phyloP scores from a whole-genome alignment of 768 basidiomycete genomes.

The Phaffia tasmanica region DNA sequence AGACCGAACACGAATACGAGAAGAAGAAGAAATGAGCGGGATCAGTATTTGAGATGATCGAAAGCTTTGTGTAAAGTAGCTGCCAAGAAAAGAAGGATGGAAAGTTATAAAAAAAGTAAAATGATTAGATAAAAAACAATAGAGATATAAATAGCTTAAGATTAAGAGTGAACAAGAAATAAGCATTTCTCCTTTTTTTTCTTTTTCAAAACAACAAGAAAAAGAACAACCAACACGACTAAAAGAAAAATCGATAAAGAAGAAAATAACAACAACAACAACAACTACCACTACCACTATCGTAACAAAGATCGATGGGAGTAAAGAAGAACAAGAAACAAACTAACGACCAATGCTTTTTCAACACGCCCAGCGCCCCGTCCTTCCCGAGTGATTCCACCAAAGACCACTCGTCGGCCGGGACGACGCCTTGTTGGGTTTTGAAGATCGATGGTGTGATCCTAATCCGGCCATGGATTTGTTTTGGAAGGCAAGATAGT shows the following conservation, averaged over 20 bases:
- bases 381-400: conserved; percentile 24
- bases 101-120: no score
- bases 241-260: no score
- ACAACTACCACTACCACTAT: background rate
- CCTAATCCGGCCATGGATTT: conserved; percentile 12
- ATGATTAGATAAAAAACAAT: no score
- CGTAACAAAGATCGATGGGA: background rate
- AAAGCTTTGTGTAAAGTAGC: background rate
- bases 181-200: no score
- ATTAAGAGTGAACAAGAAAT: no score
- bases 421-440: background rate
- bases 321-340: background rate
- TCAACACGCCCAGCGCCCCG: background rate
- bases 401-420: conserved; percentile 27
- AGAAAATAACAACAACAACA: background rate
- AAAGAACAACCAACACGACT: no score
- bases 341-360: conserved; percentile 27
- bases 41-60: background rate
- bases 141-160: no score
- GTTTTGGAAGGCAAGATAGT: no score
- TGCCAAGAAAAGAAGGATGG: no score
- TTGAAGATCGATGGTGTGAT: conserved; percentile 28
- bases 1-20: no score
- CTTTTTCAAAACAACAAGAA: no score
- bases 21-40: no score